These are phyloP conservation scores for Monosporascus sp. DNA, from an alignment of 2,329 filamentous ascomycete species.

Conservation along the genomic window DNA sequence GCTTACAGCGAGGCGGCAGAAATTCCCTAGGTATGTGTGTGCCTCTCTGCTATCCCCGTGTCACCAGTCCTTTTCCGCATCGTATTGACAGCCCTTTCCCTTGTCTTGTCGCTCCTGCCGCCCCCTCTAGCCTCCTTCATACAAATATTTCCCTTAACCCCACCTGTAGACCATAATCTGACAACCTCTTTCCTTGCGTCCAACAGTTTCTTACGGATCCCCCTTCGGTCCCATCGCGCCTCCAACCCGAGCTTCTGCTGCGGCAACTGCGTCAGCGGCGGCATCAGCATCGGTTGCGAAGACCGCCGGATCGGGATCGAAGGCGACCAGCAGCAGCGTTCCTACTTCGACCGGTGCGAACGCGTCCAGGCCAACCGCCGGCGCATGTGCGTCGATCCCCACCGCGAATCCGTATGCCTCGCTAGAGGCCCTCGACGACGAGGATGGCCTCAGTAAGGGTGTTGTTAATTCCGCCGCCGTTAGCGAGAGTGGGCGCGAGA, in stretches of 20 bases:
- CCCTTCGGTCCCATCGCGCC: conserved; percentile 29
- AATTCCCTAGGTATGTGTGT: not conserved
- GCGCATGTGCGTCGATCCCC: not conserved
- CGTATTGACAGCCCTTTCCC: too few relatives aligned
- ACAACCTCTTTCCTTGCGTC: not conserved
- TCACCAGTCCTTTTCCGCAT: not conserved
- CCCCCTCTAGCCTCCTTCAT: not conserved
- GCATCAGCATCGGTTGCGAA: not conserved
- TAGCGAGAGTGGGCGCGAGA: not conserved
- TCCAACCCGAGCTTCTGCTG: conserved; percentile 12
- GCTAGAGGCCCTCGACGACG: conserved; percentile 17
- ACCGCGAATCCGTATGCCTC: conserved; percentile 23
- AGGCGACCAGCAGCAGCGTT: not conserved
- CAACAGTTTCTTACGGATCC: conserved; percentile 18
- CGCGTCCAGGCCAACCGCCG: not conserved
- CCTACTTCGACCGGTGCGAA: not conserved
- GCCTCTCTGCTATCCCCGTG: not conserved
- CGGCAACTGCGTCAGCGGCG: not conserved
- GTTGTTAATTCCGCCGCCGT: not conserved
- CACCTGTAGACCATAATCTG: not conserved
- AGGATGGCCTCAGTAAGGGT: not conserved
- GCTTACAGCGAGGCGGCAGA: not conserved
- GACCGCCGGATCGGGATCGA: not conserved
- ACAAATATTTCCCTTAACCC: too few relatives aligned
- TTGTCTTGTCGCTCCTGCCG: not conserved